Evolutionary conservation across 2,329 filamentous ascomycete genomes (phyloP).

Genomic region (Dactylonectria macrodidyma): DNA sequence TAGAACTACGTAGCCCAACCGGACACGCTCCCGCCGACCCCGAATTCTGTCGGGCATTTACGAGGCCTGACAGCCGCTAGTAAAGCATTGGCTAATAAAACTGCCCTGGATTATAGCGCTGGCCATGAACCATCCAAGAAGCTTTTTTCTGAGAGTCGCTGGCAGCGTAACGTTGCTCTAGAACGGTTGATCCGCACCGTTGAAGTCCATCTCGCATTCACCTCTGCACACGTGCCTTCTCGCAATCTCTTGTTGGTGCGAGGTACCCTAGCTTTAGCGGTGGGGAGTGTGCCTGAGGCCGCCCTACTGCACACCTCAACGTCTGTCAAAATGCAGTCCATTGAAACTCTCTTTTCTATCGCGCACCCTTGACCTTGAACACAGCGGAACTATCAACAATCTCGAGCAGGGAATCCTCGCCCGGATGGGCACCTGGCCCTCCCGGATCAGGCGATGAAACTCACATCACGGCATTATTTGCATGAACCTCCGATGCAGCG

Average conservation of each 20-base stretch:
- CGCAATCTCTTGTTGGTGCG: constrained; percentile 14
- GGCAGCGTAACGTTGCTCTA: constrained; percentile 4
- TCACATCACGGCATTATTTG: constrained; percentile 28
- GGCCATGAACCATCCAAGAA: constrained; percentile 17
- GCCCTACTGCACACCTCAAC: constrained; percentile 27
- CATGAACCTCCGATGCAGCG: constrained; percentile 20
- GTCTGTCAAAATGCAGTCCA: constrained; percentile 27
- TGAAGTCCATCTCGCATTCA: neutral
- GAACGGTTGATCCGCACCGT: neutral
- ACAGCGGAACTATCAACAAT: constrained; percentile 8
- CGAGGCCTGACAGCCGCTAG: constrained; percentile 23
- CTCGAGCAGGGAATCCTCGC: constrained; percentile 30
- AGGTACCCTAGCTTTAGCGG: constrained; percentile 1
- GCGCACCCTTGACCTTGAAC: constrained; percentile 24
- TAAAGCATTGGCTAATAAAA: neutral
- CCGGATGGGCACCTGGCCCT: constrained; percentile 18
- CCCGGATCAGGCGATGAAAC: constrained; percentile 24
- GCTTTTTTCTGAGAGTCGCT: constrained; percentile 6
- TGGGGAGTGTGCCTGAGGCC: constrained; percentile 17
- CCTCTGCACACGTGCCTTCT: constrained; percentile 19
- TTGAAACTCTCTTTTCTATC: constrained; percentile 15
- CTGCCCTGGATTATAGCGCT: constrained; percentile 14
- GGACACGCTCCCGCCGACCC: constrained; percentile 16
- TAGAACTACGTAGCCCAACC: constrained; percentile 15
- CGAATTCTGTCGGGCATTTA: constrained; percentile 26